Evolutionary conservation across 768 basidiomycete species (phyloP), one percentile per base, ranked within the genome.

Genomic region (Pulveroboletus sp.): DNA sequence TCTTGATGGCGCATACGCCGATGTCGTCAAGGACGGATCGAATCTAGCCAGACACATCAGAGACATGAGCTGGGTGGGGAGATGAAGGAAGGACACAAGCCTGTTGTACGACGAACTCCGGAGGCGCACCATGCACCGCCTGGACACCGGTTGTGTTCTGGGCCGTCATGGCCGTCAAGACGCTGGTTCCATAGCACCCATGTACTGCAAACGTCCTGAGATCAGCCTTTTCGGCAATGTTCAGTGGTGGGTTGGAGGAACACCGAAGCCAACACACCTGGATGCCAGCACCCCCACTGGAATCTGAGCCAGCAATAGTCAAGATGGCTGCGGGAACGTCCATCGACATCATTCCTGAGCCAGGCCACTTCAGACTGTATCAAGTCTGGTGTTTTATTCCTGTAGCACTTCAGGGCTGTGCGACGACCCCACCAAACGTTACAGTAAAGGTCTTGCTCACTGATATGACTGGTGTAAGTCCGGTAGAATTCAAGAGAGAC

Each of bases 81-180:
- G 2, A 27, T 38, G 42, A 26, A 35, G 41, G 48, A 52, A 26
- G 39, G 30, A 21, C 8, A 66, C 74, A 47, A 26, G 82, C 90
- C 76, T 96, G 94, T 55, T 86, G 73, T 43, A 69, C 72, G 31
- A 96, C 77, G 59, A 93, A 93, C 10, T 73, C 73, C 0, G 88
- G 76, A 0, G 88, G 84, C 8, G 79, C 65, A 3, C 82, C 74
- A 50, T 87, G 81, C 0, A 95, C 76, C 0, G 70, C 85, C 51
- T 89, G 82, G 0, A 96, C 92, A 3, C 89, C 93, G 3, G 66
- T 75, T 0, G 92, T 94, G 66, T 94, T 96, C 65, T 96, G 93
- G 0, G 93, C 89, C 0, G 89, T 93, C 40, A 95, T 64, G 0
- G 90, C 93, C 1, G 93, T 94, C 46, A 94, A 69, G 8, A 81